Conservation (phyloP, 2,329 filamentous ascomycete species). For the Colletotrichum phormii region DNA sequence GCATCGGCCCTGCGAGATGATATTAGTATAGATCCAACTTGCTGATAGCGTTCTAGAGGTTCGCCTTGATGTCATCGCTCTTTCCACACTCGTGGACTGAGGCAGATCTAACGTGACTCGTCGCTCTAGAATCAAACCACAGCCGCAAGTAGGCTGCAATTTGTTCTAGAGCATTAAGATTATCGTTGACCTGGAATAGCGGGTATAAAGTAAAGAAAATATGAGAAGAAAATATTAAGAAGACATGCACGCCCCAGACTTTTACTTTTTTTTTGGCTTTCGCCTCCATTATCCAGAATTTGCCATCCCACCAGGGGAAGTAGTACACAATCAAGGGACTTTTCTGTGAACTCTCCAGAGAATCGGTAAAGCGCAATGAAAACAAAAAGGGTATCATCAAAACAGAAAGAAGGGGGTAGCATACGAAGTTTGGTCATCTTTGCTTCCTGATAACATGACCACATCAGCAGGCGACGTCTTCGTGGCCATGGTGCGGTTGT, state of each 20-base stretch:
- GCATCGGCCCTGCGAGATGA: constrained; percentile 80
- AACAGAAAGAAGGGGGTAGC: constrained; percentile 43
- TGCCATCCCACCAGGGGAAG: neutral
- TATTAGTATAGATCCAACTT: neutral
- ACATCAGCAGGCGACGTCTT: constrained; percentile 97
- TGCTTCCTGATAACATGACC: constrained; percentile 97
- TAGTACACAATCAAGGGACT: neutral
- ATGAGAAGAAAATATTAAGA: neutral
- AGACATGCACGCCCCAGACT: constrained; percentile 37
- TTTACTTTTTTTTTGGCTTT: neutral
- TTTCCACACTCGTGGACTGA: constrained; percentile 20
- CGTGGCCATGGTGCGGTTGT: constrained; percentile 83
- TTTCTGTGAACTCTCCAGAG: neutral
- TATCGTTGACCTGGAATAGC: neutral
- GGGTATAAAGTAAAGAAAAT: constrained; percentile 22
- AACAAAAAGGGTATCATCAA: constrained; percentile 27
- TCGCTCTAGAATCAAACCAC: constrained; percentile 58
- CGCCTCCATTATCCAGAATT: neutral
- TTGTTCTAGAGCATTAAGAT: constrained; percentile 56
- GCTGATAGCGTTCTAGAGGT: no score
- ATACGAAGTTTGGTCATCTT: constrained; percentile 95
- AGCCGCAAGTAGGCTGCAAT: constrained; percentile 46
- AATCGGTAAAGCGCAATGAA: neutral
- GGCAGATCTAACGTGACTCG: constrained; percentile 55
- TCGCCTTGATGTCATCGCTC: neutral